phyloP scores from a whole-genome alignment of 768 basidiomycete species.

The Paxillus ammoniavirescens region DNA sequence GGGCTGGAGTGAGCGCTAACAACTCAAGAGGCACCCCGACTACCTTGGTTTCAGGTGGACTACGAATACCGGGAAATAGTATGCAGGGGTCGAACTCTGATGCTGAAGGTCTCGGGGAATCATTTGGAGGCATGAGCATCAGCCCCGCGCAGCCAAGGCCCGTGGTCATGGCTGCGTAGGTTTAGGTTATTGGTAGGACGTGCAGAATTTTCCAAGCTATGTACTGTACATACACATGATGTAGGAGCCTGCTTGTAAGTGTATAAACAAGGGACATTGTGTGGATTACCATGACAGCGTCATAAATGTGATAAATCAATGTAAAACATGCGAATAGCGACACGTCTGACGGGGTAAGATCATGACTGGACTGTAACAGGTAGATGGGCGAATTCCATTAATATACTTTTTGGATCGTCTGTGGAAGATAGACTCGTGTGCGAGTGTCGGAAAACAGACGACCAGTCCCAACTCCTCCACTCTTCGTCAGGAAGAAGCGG shows the following conservation, averaged over 20 bases:
- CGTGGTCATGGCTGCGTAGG: slow-evolving; percentile 13
- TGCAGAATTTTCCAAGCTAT: neutral
- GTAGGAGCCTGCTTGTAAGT: neutral
- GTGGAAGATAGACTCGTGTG: neutral
- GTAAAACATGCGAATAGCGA: neutral
- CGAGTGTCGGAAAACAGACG: slow-evolving; percentile 6
- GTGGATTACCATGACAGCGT: neutral
- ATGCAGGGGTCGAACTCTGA: slow-evolving; percentile 28
- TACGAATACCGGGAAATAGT: slow-evolving; percentile 20
- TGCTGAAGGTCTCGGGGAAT: slow-evolving; percentile 58
- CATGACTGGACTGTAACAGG: slow-evolving; percentile 19
- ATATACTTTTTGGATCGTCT: neutral
- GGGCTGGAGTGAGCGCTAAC: slow-evolving; percentile 1
- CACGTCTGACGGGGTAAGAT: neutral
- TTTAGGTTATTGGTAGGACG: neutral
- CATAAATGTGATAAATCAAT: neutral
- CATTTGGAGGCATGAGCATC: slow-evolving; percentile 82
- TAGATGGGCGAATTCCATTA: slow-evolving; percentile 21
- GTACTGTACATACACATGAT: neutral
- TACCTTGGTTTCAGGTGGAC: slow-evolving; percentile 8
- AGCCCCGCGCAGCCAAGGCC: slow-evolving; percentile 51
- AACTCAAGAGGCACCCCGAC: neutral
- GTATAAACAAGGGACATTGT: neutral
- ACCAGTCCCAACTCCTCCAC: slow-evolving; percentile 26
- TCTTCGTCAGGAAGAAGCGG: slow-evolving; percentile 18